Percentiles rank a stretch among this genome's conserved stretches.
These are phyloP conservation scores for Rhynchosporium secalis DNA, from an alignment of 2,329 filamentous ascomycete genomes.

Conservation along the genomic window DNA sequence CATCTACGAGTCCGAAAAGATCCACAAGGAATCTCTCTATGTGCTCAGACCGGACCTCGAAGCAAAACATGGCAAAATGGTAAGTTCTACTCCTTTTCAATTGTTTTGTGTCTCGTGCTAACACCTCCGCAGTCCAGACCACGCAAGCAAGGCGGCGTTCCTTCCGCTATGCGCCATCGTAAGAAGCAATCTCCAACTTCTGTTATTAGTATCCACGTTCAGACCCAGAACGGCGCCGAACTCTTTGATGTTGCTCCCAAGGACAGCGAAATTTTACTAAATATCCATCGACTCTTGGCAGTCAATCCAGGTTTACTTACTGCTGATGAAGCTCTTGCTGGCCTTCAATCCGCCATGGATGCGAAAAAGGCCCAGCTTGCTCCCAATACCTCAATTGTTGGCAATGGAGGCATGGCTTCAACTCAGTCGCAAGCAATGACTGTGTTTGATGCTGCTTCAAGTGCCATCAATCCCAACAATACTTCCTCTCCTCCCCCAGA, in stretches of 20 bases:
- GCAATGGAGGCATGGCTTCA: background rate
- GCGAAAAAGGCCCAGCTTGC: background rate
- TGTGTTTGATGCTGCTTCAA: background rate
- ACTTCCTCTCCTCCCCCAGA: too few relatives aligned
- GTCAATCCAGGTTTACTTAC: background rate
- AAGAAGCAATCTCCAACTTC: background rate
- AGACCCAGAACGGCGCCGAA: conserved; percentile 11
- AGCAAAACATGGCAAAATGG: background rate
- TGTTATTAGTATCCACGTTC: conserved; percentile 3
- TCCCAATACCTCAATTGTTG: background rate
- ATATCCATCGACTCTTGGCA: background rate
- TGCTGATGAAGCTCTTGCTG: background rate
- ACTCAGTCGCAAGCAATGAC: background rate
- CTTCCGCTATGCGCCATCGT: conserved; percentile 2
- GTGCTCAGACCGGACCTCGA: background rate
- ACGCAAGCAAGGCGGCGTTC: background rate
- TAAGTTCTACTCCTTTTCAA: background rate
- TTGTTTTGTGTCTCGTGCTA: background rate
- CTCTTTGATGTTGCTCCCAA: background rate
- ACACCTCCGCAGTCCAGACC: background rate
- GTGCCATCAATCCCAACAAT: background rate
- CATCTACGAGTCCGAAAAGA: background rate
- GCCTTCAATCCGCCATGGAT: background rate
- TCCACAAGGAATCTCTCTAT: background rate
- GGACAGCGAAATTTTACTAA: background rate